These are phyloP conservation scores for Keqinozyma sinolaborantium DNA, from an alignment of 1,139 yeast genomes.

Conservation along the genomic window DNA sequence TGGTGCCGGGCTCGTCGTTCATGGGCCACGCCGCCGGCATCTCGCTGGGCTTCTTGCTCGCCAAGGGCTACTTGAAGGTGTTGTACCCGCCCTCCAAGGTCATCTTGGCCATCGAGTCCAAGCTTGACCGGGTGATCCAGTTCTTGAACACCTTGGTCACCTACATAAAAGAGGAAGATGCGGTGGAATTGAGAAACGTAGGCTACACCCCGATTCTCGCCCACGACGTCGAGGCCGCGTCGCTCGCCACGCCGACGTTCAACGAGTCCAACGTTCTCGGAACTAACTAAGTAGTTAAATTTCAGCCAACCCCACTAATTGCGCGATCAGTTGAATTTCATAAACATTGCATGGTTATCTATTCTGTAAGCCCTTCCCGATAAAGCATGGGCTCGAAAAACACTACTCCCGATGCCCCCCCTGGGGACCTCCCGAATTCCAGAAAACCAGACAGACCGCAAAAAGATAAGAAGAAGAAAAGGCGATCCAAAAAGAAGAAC, in stretches of 20 bases:
- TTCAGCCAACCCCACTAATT: neutral
- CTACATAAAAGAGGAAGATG: conserved; percentile 56
- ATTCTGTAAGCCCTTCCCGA: too few relatives aligned
- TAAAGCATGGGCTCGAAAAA: too few relatives aligned
- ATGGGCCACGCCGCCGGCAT: conserved; percentile 62
- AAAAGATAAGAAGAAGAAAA: neutral
- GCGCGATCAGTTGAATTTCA: neutral
- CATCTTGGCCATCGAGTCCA: conserved; percentile 63
- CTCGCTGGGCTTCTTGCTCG: conserved; percentile 44
- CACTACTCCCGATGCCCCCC: too few relatives aligned
- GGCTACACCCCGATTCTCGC: conserved; percentile 32
- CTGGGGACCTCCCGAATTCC: too few relatives aligned
- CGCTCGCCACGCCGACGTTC: conserved; percentile 3
- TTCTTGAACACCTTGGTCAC: conserved; percentile 52
- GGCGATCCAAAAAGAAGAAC: neutral
- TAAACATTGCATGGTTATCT: neutral
- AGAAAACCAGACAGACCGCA: neutral
- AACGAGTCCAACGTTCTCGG: conserved; percentile 1
- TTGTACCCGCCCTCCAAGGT: conserved; percentile 66
- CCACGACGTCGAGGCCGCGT: conserved; percentile 13
- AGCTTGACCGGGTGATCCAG: conserved; percentile 46
- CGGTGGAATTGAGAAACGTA: conserved; percentile 39
- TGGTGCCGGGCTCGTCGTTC: conserved; percentile 59
- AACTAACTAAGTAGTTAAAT: neutral
- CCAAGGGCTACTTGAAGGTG: conserved; percentile 51